Percentiles rank a stretch among this genome's conserved stretches.
phyloP scores from a whole-genome alignment of 768 basidiomycete species.

The Suillus variegatus region DNA sequence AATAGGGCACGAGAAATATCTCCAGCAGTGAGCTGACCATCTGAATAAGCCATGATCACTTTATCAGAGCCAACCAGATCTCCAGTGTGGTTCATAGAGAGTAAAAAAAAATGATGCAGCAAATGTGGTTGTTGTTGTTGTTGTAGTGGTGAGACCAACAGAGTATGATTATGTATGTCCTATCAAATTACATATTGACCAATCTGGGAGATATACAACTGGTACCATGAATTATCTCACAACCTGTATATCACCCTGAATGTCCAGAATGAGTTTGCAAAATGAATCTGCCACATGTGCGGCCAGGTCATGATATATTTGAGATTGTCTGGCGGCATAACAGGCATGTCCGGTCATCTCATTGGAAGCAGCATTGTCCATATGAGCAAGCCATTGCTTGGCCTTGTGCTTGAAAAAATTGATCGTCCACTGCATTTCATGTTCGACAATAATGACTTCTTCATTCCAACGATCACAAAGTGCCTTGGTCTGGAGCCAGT shows the following conservation, averaged over 20 bases:
- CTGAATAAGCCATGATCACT: neutral
- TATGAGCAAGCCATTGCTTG: neutral
- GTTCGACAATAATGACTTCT: conserved; percentile 1
- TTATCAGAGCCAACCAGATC: neutral
- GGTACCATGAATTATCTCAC: no score
- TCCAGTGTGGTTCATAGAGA: no score
- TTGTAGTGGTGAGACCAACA: no score
- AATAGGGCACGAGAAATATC: neutral
- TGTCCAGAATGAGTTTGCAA: no score
- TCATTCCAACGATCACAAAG: conserved; percentile 4
- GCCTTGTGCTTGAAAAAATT: neutral
- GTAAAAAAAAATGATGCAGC: no score
- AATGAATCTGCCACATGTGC: no score
- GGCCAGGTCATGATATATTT: no score
- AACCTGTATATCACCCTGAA: no score
- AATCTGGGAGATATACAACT: neutral
- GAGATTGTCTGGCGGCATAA: no score
- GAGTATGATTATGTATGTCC: no score
- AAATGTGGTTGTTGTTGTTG: no score
- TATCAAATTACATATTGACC: neutral
- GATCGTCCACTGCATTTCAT: neutral
- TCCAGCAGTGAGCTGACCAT: neutral
- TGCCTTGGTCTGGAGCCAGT: conserved; percentile 13
- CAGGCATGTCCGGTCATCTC: neutral
- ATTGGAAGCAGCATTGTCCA: neutral